Conservation (phyloP, 768 basidiomycete species). For the Tylopilus subfusipes region DNA sequence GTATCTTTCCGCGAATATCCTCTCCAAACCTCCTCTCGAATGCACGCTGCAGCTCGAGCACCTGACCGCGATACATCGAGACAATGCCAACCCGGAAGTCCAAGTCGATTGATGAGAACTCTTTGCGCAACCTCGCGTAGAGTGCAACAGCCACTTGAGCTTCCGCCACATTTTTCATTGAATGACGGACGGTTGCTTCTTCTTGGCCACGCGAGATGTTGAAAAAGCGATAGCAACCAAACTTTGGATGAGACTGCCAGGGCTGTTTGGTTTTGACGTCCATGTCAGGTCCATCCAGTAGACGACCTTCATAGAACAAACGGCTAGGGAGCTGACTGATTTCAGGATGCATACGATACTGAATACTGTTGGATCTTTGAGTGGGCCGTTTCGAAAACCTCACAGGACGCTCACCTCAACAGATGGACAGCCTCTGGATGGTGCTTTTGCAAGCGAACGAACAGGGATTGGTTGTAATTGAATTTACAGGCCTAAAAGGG, state of each 20-base stretch:
- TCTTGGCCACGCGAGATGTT: constrained; percentile 73
- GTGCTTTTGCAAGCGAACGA: constrained; percentile 83
- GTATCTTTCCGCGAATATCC: constrained; percentile 65
- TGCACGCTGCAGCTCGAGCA: constrained; percentile 62
- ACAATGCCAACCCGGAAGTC: constrained; percentile 67
- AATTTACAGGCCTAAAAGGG: constrained; percentile 55
- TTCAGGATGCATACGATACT: constrained; percentile 99
- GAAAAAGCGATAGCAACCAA: constrained; percentile 88
- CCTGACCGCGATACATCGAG: constrained; percentile 93
- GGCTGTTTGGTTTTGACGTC: constrained; percentile 71
- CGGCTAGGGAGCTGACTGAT: constrained; percentile 88
- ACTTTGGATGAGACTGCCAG: constrained; percentile 79
- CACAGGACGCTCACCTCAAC: constrained; percentile 58
- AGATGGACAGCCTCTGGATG: constrained; percentile 84
- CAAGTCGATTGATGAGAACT: constrained; percentile 56
- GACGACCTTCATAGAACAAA: constrained; percentile 77
- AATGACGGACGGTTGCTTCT: constrained; percentile 50
- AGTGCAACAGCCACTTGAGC: constrained; percentile 71
- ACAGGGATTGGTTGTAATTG: constrained; percentile 87
- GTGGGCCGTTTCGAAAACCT: not conserved
- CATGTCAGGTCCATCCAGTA: constrained; percentile 91
- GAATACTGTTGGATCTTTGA: constrained; percentile 59
- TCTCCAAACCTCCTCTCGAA: constrained; percentile 73
- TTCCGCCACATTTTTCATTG: constrained; percentile 74
- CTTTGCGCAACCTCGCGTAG: constrained; percentile 64